phyloP scores from a whole-genome alignment of 2,329 filamentous ascomycete species.

The Clonostachys solani region DNA sequence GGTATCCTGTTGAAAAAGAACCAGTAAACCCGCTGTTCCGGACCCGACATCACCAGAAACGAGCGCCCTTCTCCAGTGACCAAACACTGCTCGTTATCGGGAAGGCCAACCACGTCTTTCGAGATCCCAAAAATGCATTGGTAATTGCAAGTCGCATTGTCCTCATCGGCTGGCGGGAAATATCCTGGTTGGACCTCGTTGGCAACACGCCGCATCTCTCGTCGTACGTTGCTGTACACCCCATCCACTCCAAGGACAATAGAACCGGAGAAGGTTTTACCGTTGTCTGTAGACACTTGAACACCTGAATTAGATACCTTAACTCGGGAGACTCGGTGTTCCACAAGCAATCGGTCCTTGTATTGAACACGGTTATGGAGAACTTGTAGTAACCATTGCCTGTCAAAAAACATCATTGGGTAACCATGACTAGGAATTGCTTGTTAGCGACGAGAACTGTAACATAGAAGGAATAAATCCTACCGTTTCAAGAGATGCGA shows the following conservation, averaged over 20 bases:
- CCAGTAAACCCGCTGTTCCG: constrained; percentile 23
- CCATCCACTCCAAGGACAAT: constrained; percentile 33
- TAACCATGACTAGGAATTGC: constrained; percentile 16
- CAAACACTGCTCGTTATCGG: constrained; percentile 8
- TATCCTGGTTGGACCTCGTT: constrained; percentile 11
- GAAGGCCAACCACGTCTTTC: constrained; percentile 13
- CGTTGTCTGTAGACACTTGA: constrained; percentile 6
- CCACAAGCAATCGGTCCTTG: constrained; percentile 13
- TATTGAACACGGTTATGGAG: constrained; percentile 24
- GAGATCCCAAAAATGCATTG: constrained; percentile 31
- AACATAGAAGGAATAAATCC: neutral
- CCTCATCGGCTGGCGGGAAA: constrained; percentile 11
- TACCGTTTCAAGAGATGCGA: neutral
- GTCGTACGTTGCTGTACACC: constrained; percentile 27
- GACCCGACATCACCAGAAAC: constrained; percentile 19
- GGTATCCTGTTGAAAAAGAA: constrained; percentile 24
- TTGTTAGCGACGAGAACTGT: neutral
- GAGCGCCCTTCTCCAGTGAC: constrained; percentile 13
- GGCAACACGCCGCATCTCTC: constrained; percentile 14
- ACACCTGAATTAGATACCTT: constrained; percentile 1
- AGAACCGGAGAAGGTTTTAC: constrained; percentile 14
- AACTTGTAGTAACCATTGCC: constrained; percentile 21
- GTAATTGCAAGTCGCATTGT: constrained; percentile 15
- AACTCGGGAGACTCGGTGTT: constrained; percentile 6
- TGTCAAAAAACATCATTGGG: constrained; percentile 23